These are phyloP conservation scores for Cladosporium sp. DNA, from an alignment of 2,329 filamentous ascomycete genomes.

Conservation along the genomic window DNA sequence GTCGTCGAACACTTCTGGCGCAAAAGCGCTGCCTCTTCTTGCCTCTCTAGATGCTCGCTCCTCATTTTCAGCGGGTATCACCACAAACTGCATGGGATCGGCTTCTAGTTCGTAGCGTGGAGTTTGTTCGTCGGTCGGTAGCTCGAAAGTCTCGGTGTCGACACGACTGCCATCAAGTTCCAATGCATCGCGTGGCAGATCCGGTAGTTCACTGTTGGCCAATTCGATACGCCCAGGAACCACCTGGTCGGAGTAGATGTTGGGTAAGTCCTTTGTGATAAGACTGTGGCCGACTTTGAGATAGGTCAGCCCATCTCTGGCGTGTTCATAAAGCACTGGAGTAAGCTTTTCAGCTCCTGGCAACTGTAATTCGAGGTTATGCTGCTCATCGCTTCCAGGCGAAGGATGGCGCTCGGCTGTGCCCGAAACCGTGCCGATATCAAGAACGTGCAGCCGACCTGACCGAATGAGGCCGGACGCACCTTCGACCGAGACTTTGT, in stretches of 20 bases:
- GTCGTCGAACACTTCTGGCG: conserved; percentile 46
- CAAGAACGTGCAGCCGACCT: conserved; percentile 55
- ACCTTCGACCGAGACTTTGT: conserved; percentile 57
- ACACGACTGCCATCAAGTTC: conserved; percentile 35
- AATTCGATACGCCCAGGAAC: conserved; percentile 32
- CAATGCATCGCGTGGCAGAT: conserved; percentile 21
- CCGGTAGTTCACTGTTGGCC: conserved; percentile 29
- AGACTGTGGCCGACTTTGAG: conserved; percentile 57
- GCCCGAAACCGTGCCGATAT: conserved; percentile 52
- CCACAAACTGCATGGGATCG: conserved; percentile 37
- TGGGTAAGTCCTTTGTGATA: conserved; percentile 43
- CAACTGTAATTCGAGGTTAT: conserved; percentile 34
- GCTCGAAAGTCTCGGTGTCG: conserved; percentile 26
- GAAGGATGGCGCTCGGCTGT: conserved; percentile 29
- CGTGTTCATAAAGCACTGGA: conserved; percentile 50
- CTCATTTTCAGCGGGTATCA: conserved; percentile 37
- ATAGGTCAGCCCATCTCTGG: conserved; percentile 47
- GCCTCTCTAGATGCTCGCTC: conserved; percentile 23
- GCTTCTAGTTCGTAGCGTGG: conserved; percentile 40
- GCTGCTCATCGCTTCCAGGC: conserved; percentile 22
- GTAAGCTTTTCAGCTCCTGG: conserved; percentile 58
- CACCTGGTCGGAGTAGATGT: conserved; percentile 22
- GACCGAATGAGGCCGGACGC: conserved; percentile 55
- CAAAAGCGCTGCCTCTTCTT: conserved; percentile 46
- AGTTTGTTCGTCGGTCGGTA: conserved; percentile 27